Percentiles rank a stretch among this genome's conserved stretches.
These are phyloP conservation scores for Oxytropis ochrocephala DNA, from an alignment of 306 rosid species.

Conservation along the genomic window DNA sequence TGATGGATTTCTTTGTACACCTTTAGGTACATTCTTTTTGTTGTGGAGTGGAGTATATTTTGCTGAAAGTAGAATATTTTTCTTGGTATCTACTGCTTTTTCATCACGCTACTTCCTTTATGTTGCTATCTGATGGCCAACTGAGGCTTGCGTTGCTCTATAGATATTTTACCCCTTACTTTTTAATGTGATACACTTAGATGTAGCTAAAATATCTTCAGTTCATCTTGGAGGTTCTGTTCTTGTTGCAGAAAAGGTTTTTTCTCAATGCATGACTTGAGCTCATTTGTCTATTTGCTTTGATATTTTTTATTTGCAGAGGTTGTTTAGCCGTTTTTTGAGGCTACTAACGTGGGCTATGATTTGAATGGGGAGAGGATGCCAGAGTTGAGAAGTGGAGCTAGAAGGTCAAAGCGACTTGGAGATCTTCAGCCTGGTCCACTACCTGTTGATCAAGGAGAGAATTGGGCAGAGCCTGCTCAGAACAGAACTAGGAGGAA, in stretches of 20 bases:
- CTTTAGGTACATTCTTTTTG: constrained; percentile 34
- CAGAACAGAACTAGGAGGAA: constrained; percentile 68
- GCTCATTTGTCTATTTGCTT: constrained; percentile 1
- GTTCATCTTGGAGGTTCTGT: not conserved
- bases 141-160: not conserved
- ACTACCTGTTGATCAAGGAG: constrained; percentile 64
- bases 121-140: constrained; percentile 27
- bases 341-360: constrained; percentile 46
- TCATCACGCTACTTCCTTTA: constrained; percentile 24
- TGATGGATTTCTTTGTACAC: constrained; percentile 15
- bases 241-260: constrained; percentile 1
- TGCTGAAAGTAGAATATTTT: constrained; percentile 29
- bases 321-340: constrained; percentile 1
- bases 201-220: not conserved
- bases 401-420: constrained; percentile 89
- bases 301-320: constrained; percentile 32
- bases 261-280: constrained; percentile 6
- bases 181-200: not conserved
- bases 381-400: constrained; percentile 99
- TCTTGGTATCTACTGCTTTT: constrained; percentile 28
- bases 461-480: constrained; percentile 59
- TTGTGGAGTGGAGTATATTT: constrained; percentile 25
- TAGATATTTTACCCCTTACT: not conserved
- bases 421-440: constrained; percentile 84
- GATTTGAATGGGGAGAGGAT: constrained; percentile 99